Evolutionary conservation across 2,329 filamentous ascomycete genomes (phyloP).

Genomic region (Pseudocercospora pini-densiflorae): DNA sequence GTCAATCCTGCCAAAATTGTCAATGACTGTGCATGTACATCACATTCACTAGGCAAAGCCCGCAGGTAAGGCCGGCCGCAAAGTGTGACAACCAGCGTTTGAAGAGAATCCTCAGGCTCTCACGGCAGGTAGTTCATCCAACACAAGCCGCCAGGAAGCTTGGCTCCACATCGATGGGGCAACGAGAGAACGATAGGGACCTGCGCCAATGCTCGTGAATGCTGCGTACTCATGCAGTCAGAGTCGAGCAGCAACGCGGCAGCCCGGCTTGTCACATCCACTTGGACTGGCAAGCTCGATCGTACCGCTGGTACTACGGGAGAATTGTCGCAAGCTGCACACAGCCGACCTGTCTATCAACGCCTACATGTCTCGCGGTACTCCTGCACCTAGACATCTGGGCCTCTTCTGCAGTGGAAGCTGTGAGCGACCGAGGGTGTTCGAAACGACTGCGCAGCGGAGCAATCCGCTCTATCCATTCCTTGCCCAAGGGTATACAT

Average conservation of each 20-base stretch:
- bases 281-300: background rate
- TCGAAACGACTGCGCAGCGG: conserved; percentile 6
- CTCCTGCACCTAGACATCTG: conserved; percentile 1
- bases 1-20: background rate
- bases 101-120: conserved; percentile 7
- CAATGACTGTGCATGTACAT: conserved; percentile 8
- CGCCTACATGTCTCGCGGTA: conserved; percentile 12
- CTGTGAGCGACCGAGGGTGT: background rate
- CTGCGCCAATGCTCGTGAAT: background rate
- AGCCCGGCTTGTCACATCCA: conserved; percentile 11
- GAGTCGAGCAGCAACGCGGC: conserved; percentile 5
- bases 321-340: conserved; percentile 8
- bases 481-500: background rate
- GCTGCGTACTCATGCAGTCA: conserved; percentile 7
- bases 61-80: background rate
- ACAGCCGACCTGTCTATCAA: conserved; percentile 18
- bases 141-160: background rate
- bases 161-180: background rate
- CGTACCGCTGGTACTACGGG: conserved; percentile 13
- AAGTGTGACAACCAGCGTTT: conserved; percentile 14
- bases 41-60: background rate
- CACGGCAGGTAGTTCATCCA: background rate
- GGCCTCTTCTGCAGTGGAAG: background rate
- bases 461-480: background rate
- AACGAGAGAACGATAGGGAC: background rate